Conservation (phyloP, 345 rosid species). For the Populus nigra region DNA sequence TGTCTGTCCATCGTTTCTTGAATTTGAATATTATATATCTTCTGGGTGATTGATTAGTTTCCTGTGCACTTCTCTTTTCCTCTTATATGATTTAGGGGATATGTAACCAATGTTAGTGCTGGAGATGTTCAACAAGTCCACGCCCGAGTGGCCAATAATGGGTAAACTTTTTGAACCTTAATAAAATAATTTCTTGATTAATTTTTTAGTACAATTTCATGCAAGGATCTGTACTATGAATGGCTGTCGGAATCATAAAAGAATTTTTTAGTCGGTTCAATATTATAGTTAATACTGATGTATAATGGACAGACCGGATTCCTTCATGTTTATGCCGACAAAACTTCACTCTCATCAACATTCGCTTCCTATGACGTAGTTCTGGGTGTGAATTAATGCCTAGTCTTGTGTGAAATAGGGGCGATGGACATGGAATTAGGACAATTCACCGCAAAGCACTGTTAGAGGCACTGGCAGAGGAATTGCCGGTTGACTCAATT, state of each 20-base stretch:
- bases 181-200: background rate
- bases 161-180: no score
- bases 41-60: background rate
- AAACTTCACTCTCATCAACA: no score
- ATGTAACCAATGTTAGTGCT: conserved; percentile 23
- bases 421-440: conserved; percentile 1
- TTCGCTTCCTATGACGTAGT: no score
- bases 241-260: no score
- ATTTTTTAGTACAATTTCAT: no score
- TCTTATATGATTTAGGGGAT: conserved; percentile 3
- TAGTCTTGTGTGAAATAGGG: background rate
- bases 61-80: background rate
- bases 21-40: no score
- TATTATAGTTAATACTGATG: no score
- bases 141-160: background rate
- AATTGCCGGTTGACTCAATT: conserved; percentile 28
- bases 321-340: no score
- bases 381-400: no score
- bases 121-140: conserved; percentile 20
- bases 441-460: conserved; percentile 27
- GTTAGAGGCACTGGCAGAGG: conserved; percentile 34
- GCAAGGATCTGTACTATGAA: no score
- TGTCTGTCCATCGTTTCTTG: background rate
- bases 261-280: no score
- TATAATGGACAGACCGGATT: no score